phyloP scores from a whole-genome alignment of 768 basidiomycete species.

The Lanmaoa pseudosensibilis region DNA sequence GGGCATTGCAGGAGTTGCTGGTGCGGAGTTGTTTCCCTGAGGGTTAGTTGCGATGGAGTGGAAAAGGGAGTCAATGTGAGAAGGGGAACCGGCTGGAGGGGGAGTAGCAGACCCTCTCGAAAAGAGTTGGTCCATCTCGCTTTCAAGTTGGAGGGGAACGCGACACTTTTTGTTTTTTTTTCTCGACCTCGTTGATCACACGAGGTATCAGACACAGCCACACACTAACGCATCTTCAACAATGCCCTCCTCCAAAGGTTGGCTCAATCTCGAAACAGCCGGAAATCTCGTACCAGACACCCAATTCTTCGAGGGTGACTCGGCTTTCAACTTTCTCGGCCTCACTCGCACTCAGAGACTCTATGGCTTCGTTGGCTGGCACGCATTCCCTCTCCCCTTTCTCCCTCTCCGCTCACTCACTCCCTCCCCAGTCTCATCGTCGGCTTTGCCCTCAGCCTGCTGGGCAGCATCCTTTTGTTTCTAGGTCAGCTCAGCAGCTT shows the following conservation, averaged over 20 bases:
- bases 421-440: constrained; percentile 52
- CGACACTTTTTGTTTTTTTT: neutral
- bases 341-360: constrained; percentile 78
- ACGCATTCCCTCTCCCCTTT: constrained; percentile 23
- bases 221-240: neutral
- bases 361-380: constrained; percentile 88
- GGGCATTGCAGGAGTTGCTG: constrained; percentile 43
- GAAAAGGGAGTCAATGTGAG: neutral
- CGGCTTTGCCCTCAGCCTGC: constrained; percentile 77
- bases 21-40: constrained; percentile 42
- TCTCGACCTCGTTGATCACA: constrained; percentile 31
- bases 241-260: constrained; percentile 57
- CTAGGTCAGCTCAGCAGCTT: constrained; percentile 68
- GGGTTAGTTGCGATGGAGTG: neutral
- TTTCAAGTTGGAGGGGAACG: too few relatives aligned
- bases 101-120: neutral
- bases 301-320: constrained; percentile 85
- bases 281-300: constrained; percentile 66
- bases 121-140: neutral
- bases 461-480: constrained; percentile 79
- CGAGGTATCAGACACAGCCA: constrained; percentile 23
- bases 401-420: neutral
- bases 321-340: constrained; percentile 79
- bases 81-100: neutral
- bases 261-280: constrained; percentile 82